Base-by-base conservation (phyloP, 192 early-diverging fungal genomes). In the Backusella luteola region DNA sequence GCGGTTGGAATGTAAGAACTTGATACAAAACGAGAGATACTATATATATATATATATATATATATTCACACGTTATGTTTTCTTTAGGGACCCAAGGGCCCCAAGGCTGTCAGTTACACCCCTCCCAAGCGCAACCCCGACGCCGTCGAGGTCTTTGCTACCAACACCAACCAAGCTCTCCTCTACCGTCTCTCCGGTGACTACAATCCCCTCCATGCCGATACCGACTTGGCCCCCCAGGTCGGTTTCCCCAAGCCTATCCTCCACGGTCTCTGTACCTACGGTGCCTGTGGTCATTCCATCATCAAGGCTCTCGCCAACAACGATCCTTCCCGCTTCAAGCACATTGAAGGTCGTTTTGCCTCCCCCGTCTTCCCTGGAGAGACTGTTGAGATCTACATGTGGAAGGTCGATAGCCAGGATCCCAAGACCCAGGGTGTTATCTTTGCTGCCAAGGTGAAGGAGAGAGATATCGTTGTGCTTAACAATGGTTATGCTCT, bases 131-230 rank as follows among this genome's bases (percentile, higher is more conserved):
- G 89, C 69, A 82, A 75, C 29, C 89, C 92, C 19, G 91, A 94
- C 80, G 82, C 83, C 23, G 78, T 85, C 6, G 80, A 85, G 34
- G 77, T 77, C 21, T 80, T 78, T 69, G 71, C 81, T 71, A 89
- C 90, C n/a, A 74, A 44, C 53, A 67, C 81, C 4, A 85, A 88
- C 23, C 88, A 91, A 75, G 93, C 93, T 5, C 79, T 93, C 29
- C 69, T 93, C 4, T 94, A 94, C 79, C 85, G 93, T 67, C 78
- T 94, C n/a, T 91, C 89, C 15, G 93, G 90, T 34, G 93, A 94
- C 73, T 94, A 90, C 77, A 94, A 94, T 77, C 91, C 91, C 3
- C 78, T 94, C 52, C 93, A 94, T 79, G 90, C 90, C 29, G 93
- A 94, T 78, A 87, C 90, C n/a, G 80, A 79, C 1, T 82, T 94